Evolutionary conservation across 805 yeast genomes (phyloP).

Genomic region (Wickerhamiella spandovensis): DNA sequence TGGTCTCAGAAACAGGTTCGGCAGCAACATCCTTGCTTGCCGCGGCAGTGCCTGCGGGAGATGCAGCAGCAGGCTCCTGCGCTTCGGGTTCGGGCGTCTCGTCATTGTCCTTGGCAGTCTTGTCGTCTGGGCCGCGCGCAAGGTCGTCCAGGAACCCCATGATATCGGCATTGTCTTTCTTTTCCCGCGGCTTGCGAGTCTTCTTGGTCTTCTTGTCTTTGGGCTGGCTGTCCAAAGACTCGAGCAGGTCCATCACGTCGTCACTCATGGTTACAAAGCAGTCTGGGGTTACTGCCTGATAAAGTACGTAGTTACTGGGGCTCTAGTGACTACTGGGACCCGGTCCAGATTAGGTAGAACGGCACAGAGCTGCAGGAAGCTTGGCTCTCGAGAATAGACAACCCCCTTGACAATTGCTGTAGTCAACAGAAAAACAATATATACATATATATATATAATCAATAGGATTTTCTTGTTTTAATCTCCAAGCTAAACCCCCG

Average conservation of each 20-base stretch:
- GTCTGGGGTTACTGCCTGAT: too few relatives aligned
- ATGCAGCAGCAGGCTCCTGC: slow-evolving; percentile 3
- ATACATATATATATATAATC: too few relatives aligned
- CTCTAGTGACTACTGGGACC: too few relatives aligned
- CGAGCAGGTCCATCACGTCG: slow-evolving; percentile 30
- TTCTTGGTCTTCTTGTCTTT: slow-evolving; percentile 13
- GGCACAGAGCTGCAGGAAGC: too few relatives aligned
- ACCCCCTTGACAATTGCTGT: too few relatives aligned
- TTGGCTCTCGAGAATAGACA: too few relatives aligned
- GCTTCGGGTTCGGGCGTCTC: slow-evolving; percentile 1
- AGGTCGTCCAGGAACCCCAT: slow-evolving; percentile 31
- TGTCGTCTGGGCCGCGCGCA: slow-evolving; percentile 3
- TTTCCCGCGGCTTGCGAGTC: slow-evolving; percentile 10
- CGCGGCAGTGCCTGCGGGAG: not conserved
- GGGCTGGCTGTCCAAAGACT: slow-evolving; percentile 24
- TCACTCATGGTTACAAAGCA: slow-evolving; percentile 14
- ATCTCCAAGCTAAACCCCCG: too few relatives aligned
- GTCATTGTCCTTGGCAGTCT: not conserved
- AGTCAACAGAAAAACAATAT: too few relatives aligned
- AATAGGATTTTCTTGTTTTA: too few relatives aligned
- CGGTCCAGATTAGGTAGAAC: too few relatives aligned
- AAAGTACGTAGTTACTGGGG: too few relatives aligned
- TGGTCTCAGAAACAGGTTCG: too few relatives aligned
- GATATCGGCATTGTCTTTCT: slow-evolving; percentile 28
- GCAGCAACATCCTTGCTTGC: not conserved